Evolutionary conservation across 257 asterid species (phyloP).

Genomic region (Solanum chiquidenum): DNA sequence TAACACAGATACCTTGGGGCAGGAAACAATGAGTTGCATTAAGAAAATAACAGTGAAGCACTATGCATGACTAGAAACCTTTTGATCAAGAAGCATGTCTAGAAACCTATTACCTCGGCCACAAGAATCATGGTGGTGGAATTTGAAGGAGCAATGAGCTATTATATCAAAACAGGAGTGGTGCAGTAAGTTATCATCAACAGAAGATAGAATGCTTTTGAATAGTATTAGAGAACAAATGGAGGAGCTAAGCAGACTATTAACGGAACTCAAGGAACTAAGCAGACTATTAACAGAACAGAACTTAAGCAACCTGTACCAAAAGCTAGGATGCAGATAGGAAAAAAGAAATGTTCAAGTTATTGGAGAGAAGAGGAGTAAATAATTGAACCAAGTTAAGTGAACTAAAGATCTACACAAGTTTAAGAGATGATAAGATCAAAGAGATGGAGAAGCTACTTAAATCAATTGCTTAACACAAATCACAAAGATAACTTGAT

Average conservation of each 20-base stretch:
- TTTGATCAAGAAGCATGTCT: neutral
- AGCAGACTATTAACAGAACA: neutral
- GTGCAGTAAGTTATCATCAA: neutral
- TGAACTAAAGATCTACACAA: neutral
- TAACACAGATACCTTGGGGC: neutral
- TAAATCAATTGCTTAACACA: neutral
- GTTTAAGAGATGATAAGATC: neutral
- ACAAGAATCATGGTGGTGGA: neutral
- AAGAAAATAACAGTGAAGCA: neutral
- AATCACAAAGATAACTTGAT: neutral
- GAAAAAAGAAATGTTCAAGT: neutral
- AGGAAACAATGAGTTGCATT: neutral
- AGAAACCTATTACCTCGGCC: neutral
- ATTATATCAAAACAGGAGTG: neutral
- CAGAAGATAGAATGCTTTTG: neutral
- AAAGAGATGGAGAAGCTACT: neutral
- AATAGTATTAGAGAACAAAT: neutral
- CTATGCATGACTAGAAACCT: neutral
- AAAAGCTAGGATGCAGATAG: neutral
- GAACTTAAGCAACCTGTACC: neutral
- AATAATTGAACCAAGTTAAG: neutral
- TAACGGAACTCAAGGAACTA: neutral
- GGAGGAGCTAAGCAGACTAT: neutral
- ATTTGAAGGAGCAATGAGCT: neutral
- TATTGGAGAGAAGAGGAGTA: neutral